A percentile compares a stretch with the other conserved stretches of the same genome.
Evolutionary conservation across 73 alveolate genomes (phyloP).

Genomic region (Durusdinium trenchii): DNA sequence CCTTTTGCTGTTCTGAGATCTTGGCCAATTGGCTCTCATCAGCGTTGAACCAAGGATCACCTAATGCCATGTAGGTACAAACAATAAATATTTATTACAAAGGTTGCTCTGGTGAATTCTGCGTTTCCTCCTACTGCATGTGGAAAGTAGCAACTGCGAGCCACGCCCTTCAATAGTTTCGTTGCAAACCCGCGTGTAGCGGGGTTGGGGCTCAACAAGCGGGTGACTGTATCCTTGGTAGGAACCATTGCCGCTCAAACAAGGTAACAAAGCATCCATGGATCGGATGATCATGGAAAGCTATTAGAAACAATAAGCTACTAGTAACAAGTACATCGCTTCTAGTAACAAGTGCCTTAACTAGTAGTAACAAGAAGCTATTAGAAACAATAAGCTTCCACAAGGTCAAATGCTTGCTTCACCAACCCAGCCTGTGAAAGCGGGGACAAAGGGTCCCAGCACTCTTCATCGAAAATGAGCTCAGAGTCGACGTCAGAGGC

Average conservation of each 20-base stretch:
- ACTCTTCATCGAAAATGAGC: conserved; percentile 52
- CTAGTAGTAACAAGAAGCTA: no score
- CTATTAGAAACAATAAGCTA: no score
- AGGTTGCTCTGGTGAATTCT: no score
- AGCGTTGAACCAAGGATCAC: conserved; percentile 6
- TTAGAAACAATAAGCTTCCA: no score
- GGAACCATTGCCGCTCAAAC: not conserved
- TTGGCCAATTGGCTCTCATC: conserved; percentile 48
- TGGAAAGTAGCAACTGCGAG: no score
- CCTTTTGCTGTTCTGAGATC: not conserved
- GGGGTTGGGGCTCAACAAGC: conserved; percentile 46
- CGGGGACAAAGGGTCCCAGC: conserved; percentile 81
- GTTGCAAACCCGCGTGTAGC: conserved; percentile 56
- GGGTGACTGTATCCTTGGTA: conserved; percentile 20
- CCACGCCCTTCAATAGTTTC: conserved; percentile 34
- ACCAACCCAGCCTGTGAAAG: conserved; percentile 20
- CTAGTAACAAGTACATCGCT: no score
- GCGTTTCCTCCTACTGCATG: no score
- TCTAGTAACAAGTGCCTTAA: no score
- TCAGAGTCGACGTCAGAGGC: conserved; percentile 83
- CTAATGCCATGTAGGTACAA: not conserved
- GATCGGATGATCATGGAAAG: not conserved
- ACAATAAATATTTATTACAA: no score
- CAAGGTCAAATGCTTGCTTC: not conserved
- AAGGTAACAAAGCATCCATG: not conserved